These are phyloP conservation scores for Plenodomus biglobosus DNA, from an alignment of 2,329 filamentous ascomycete genomes.

Conservation along the genomic window DNA sequence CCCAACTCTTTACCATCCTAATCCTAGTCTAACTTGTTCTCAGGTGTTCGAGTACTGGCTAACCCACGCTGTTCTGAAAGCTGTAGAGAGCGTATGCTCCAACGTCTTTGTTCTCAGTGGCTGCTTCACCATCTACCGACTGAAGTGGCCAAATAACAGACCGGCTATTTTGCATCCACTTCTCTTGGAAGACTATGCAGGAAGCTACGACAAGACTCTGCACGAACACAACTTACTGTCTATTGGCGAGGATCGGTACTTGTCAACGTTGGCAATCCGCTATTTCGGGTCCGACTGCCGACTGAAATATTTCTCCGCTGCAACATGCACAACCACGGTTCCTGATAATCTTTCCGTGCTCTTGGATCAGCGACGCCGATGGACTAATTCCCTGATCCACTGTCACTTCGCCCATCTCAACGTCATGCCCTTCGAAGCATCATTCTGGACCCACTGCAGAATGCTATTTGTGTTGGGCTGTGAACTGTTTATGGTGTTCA, in stretches of 20 bases:
- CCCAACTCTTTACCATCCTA: no score
- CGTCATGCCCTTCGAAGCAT: not conserved
- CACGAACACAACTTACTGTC: conserved; percentile 1
- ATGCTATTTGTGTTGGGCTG: not conserved
- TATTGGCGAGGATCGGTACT: conserved; percentile 1
- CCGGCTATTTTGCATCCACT: not conserved
- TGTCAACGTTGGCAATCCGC: conserved; percentile 1
- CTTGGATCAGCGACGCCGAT: not conserved
- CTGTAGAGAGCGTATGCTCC: not conserved
- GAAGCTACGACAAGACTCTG: conserved; percentile 1
- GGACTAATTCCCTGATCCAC: conserved; percentile 1
- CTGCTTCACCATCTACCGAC: conserved; percentile 1
- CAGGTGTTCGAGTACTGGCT: conserved; percentile 2
- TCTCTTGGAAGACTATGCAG: conserved; percentile 1
- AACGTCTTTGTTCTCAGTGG: conserved; percentile 2
- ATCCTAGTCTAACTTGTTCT: no score
- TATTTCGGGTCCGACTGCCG: not conserved
- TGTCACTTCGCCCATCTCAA: conserved; percentile 2
- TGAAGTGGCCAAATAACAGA: conserved; percentile 1
- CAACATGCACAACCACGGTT: not conserved
- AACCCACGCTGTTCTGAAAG: not conserved
- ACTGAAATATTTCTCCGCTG: not conserved
- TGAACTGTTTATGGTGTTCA: conserved; percentile 1
- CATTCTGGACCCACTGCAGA: not conserved
- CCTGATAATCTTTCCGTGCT: not conserved